Base-by-base conservation (phyloP, 768 basidiomycete genomes). In the Mycena latifolia region DNA sequence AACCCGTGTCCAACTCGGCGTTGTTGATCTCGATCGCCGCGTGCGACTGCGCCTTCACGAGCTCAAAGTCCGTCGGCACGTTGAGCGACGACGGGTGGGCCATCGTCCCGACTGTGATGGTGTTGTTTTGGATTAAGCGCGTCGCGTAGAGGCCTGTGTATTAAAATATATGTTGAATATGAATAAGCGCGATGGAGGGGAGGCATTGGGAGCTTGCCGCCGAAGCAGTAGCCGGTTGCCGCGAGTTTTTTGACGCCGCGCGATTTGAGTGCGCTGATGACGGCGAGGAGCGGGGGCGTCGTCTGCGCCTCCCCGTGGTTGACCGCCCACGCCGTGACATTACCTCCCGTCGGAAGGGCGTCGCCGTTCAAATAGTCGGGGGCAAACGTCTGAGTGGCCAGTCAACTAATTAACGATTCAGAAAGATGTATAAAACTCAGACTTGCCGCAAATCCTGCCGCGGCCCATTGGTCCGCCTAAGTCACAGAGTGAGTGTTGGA, bases 141-240 rank as follows among this genome's bases (percentile, higher is more conserved):
- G 52, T 55, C 12, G 58, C 55, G 65, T 71, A 71, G 2, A 71
- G 64, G 28, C 70, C 70, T 71, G 55, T 25, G 24, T 33, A n/a
- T 51, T n/a, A 35, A 7, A 6, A 35, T 14, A 35, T 6, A 6
- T 35, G 33, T n/a, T n/a, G n/a, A n/a, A n/a, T n/a, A n/a, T n/a
- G n/a, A n/a, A 35, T 35, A 7, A 7, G 33, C 33, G 33, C 33
- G 14, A 35, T 14, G 33, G 33, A 35, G 14, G 33, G 33, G 8
- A 35, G 33, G 6, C 14, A 35, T 6, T 7, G 33, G 2, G 14
- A 41, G 27, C 47, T 64, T 46, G 69, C 75, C 76, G 9, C 78
- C 76, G 43, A 79, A 77, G 64, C 80, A 82, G 72, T 78, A 81
- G 5, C 80, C 79, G 1, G 78, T 76, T 5, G 78, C 73, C 0